Conservation (phyloP, 1,284 basidiomycete species). For the Omphalotus olearius region DNA sequence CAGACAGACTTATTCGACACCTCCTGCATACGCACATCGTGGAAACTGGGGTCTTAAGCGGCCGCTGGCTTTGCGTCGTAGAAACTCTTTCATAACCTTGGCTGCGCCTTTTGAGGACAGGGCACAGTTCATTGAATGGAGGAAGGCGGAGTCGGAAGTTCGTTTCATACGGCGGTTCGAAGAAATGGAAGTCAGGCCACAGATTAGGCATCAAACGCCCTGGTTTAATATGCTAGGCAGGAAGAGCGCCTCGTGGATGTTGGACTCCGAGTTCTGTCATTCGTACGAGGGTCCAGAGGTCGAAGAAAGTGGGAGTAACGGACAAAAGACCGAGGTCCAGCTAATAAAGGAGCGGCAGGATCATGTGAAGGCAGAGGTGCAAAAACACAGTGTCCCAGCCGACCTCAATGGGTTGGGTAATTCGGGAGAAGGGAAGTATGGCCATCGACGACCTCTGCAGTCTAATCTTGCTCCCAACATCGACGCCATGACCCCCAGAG, state of each 20-base stretch:
- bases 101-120: constrained; percentile 55
- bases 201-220: constrained; percentile 15
- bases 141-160: constrained; percentile 55
- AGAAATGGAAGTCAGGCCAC: constrained; percentile 51
- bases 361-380: neutral
- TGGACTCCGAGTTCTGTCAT: constrained; percentile 47
- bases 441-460: constrained; percentile 18
- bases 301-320: constrained; percentile 8
- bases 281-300: constrained; percentile 26
- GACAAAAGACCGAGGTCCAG: constrained; percentile 13
- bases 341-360: constrained; percentile 4
- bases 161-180: constrained; percentile 62
- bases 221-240: constrained; percentile 35
- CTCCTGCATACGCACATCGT: constrained; percentile 61
- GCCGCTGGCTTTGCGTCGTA: constrained; percentile 60
- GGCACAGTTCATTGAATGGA: constrained; percentile 75
- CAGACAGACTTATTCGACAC: constrained; percentile 66
- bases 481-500: constrained; percentile 38
- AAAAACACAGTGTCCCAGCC: constrained; percentile 6
- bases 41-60: constrained; percentile 81
- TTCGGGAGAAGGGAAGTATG: constrained; percentile 25
- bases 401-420: constrained; percentile 22
- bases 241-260: constrained; percentile 28
- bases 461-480: constrained; percentile 37
- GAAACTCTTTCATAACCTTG: constrained; percentile 57